Evolutionary conservation across 2,329 filamentous ascomycete species (phyloP).

Genomic region (Penicillium sp.): DNA sequence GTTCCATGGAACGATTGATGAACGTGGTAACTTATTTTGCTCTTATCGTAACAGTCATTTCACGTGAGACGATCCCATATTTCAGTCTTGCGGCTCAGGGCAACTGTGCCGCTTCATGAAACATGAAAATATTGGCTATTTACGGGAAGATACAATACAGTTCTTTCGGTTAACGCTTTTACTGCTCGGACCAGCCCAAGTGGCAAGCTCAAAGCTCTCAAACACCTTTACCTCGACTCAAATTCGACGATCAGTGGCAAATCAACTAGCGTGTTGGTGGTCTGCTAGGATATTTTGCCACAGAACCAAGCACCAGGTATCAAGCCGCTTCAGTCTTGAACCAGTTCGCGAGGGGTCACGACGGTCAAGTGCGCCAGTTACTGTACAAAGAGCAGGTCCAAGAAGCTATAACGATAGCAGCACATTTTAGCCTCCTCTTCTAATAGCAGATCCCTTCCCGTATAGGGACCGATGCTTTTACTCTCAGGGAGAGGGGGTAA

Average conservation of each 20-base stretch:
- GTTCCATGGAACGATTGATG: neutral
- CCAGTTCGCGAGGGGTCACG: slow-evolving; percentile 11
- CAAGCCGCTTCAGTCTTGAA: neutral
- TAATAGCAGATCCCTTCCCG: slow-evolving; percentile 16
- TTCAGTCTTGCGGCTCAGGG: neutral
- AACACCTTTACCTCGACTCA: neutral
- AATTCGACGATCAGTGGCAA: slow-evolving; percentile 8
- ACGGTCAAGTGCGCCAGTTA: slow-evolving; percentile 13
- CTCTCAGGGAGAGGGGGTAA: neutral
- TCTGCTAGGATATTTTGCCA: neutral
- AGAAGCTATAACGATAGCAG: neutral
- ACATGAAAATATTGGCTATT: too few species aligned
- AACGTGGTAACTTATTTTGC: neutral
- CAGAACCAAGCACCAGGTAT: neutral
- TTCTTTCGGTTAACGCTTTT: neutral
- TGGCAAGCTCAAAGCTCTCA: neutral
- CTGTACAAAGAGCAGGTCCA: slow-evolving; percentile 5
- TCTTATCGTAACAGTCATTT: neutral
- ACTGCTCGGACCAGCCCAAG: neutral
- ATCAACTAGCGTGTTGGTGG: slow-evolving; percentile 1
- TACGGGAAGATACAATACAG: neutral
- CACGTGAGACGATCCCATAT: neutral
- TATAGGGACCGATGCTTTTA: neutral
- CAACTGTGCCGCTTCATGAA: neutral
- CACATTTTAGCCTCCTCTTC: slow-evolving; percentile 11